A percentile compares a stretch with the other conserved stretches of the same genome.
Conservation (phyloP, 306 rosid genomes). For the Canavalia ensiformis region DNA sequence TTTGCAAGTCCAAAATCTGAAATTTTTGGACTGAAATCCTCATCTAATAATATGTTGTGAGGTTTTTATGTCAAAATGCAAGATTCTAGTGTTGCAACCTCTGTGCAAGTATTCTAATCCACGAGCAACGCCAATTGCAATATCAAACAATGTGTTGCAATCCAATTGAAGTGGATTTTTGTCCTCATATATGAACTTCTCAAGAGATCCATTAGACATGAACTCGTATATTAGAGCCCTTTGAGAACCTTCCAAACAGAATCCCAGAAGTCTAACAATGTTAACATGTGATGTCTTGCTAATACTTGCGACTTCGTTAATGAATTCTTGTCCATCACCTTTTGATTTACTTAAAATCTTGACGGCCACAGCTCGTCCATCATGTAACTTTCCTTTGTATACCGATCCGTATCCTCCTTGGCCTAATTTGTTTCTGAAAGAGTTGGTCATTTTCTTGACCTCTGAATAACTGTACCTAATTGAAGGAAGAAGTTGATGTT, state of each 20-base stretch:
- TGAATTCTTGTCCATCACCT: conserved; percentile 53
- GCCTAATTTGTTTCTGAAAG: conserved; percentile 51
- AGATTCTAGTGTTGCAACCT: conserved; percentile 57
- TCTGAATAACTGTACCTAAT: conserved; percentile 46
- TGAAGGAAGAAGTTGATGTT: conserved; percentile 32
- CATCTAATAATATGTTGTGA: conserved; percentile 55
- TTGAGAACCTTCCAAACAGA: conserved; percentile 43
- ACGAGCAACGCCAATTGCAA: conserved; percentile 57
- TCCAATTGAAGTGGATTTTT: conserved; percentile 10
- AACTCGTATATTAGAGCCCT: conserved; percentile 54
- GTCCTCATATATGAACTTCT: conserved; percentile 54
- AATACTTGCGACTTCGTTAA: conserved; percentile 44
- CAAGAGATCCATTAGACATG: conserved; percentile 63
- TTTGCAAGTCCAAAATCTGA: conserved; percentile 64
- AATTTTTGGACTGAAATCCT: conserved; percentile 52
- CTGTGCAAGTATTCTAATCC: conserved; percentile 58
- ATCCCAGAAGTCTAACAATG: conserved; percentile 37
- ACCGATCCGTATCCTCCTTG: conserved; percentile 52
- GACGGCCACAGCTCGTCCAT: conserved; percentile 49
- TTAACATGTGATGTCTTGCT: conserved; percentile 53
- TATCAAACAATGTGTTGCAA: conserved; percentile 46
- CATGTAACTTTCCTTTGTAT: conserved; percentile 46
- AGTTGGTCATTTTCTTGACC: conserved; percentile 48
- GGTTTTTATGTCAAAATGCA: conserved; percentile 65
- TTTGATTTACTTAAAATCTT: conserved; percentile 47